Percentiles rank a stretch among this genome's conserved stretches.
Conservation (phyloP, 257 asterid species). For the Forsythia suspensa region DNA sequence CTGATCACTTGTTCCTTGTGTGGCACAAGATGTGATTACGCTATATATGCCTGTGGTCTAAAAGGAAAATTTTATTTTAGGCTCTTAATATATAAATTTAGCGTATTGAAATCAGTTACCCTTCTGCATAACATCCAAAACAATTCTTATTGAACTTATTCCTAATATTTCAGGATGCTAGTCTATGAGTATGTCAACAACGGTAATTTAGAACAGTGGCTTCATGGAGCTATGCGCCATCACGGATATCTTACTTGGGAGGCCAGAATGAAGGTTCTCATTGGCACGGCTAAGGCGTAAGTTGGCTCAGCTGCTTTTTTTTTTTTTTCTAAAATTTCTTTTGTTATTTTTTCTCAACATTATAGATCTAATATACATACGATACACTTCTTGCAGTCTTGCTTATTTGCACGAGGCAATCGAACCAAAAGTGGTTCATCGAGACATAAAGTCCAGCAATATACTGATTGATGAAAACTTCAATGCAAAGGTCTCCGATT, state of each 20-base stretch:
- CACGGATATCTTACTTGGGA: conserved; percentile 37
- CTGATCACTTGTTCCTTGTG: neutral
- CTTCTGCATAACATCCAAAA: neutral
- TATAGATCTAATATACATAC: neutral
- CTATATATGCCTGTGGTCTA: neutral
- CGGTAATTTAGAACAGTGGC: conserved; percentile 40
- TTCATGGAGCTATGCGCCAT: conserved; percentile 35
- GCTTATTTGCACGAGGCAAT: conserved; percentile 40
- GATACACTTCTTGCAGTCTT: conserved; percentile 18
- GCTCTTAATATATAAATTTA: neutral
- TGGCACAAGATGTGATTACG: neutral
- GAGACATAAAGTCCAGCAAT: conserved; percentile 39
- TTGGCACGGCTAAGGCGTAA: conserved; percentile 39
- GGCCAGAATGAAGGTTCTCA: conserved; percentile 30
- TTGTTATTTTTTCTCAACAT: neutral
- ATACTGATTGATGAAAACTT: conserved; percentile 35
- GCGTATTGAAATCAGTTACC: neutral
- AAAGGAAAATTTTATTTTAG: neutral
- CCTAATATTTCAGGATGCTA: conserved; percentile 32
- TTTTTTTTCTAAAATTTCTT: neutral
- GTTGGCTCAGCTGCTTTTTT: neutral
- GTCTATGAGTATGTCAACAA: conserved; percentile 40
- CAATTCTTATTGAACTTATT: neutral
- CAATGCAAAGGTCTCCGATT: conserved; percentile 34
- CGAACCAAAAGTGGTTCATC: conserved; percentile 39